phyloP scores from a whole-genome alignment of 108 stramenopile genomes.

The Nitzschia putrida region DNA sequence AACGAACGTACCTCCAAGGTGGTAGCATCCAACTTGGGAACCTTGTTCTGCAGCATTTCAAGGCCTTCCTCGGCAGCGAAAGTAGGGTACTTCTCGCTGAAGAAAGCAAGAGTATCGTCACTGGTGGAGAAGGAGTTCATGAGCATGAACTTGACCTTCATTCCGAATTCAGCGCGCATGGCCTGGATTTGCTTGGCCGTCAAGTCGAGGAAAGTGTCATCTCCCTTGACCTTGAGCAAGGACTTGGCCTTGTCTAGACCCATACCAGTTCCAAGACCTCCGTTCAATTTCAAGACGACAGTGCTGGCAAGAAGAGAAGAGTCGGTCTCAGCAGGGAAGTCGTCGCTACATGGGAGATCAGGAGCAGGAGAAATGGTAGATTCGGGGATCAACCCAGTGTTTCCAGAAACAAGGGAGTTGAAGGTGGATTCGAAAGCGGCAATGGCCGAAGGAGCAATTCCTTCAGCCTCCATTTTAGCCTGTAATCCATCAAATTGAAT shows the following conservation, averaged over 20 bases:
- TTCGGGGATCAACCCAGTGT: constrained; percentile 97
- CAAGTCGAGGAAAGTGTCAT: constrained; percentile 98
- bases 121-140: constrained; percentile 99
- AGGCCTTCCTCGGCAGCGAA: constrained; percentile 91
- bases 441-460: constrained; percentile 86
- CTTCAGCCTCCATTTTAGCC: constrained; percentile 91
- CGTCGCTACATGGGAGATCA: constrained; percentile 82
- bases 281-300: constrained; percentile 98
- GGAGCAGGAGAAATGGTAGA: constrained; percentile 89
- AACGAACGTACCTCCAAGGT: constrained; percentile 73
- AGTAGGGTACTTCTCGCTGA: constrained; percentile 81
- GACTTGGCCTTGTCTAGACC: constrained; percentile 99
- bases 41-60: constrained; percentile 99
- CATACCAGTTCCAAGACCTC: constrained; percentile 99
- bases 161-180: constrained; percentile 90
- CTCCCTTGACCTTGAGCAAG: constrained; percentile 94
- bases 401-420: constrained; percentile 86
- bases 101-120: constrained; percentile 93
- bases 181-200: constrained; percentile 97
- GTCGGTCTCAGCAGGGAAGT: constrained; percentile 55
- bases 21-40: constrained; percentile 93
- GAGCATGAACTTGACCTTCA: constrained; percentile 97
- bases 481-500: constrained; percentile 9
- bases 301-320: constrained; percentile 84
- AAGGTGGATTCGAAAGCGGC: constrained; percentile 91